phyloP scores from a whole-genome alignment of 495 filamentous ascomycete genomes.

The Hamigera avellanea region DNA sequence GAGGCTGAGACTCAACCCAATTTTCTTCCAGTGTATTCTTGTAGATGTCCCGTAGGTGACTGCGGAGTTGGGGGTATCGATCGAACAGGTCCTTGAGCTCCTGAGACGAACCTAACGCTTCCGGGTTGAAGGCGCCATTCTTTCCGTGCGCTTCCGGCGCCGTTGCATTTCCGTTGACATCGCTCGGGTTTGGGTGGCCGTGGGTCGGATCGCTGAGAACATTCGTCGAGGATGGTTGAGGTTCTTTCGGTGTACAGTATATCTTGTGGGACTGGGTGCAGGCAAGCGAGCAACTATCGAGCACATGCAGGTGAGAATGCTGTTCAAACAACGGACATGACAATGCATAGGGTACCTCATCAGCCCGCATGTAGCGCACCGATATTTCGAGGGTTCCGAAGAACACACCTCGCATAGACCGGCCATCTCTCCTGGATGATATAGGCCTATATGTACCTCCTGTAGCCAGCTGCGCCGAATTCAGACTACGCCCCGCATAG shows the following conservation, averaged over 20 bases:
- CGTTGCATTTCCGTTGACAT: conserved; percentile 3
- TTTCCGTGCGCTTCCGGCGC: conserved; percentile 6
- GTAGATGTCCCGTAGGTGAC: conserved; percentile 40
- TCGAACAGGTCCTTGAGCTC: conserved; percentile 40
- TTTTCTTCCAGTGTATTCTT: conserved; percentile 35
- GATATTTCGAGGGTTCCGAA: conserved; percentile 46
- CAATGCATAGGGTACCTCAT: conserved; percentile 38
- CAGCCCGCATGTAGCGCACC: conserved; percentile 50
- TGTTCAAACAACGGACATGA: not conserved
- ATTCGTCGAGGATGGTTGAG: conserved; percentile 7
- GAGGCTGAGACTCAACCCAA: conserved; percentile 23
- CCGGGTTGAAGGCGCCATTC: conserved; percentile 4
- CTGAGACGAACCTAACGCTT: conserved; percentile 19
- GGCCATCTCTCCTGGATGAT: conserved; percentile 13
- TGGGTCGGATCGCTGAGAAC: conserved; percentile 23
- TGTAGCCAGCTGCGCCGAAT: too few relatives aligned
- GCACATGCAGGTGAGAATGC: conserved; percentile 4
- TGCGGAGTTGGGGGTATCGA: conserved; percentile 38
- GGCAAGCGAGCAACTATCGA: conserved; percentile 52
- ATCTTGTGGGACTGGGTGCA: conserved; percentile 57
- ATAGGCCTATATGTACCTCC: too few relatives aligned
- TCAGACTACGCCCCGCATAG: not conserved
- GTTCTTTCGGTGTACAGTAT: conserved; percentile 28
- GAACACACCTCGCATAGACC: conserved; percentile 47
- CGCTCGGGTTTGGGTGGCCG: conserved; percentile 7